A percentile compares a stretch with the other conserved stretches of the same genome.
These are phyloP conservation scores for Ambrosia trifida DNA, from an alignment of 129 eudicot genomes.

Conservation along the genomic window DNA sequence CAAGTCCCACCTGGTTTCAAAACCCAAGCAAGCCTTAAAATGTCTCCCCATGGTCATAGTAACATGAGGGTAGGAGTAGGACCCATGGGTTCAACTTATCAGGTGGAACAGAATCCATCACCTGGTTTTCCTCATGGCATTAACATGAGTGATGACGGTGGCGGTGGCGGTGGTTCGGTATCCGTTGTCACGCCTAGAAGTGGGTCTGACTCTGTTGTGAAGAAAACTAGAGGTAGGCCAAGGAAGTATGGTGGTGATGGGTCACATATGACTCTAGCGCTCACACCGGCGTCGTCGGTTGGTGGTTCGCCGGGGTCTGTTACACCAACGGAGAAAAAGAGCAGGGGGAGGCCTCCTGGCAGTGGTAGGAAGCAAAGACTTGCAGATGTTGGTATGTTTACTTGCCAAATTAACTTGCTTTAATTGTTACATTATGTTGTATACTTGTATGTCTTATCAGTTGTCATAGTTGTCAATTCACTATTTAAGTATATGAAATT, in stretches of 20 bases:
- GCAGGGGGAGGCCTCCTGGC: slow-evolving; percentile 83
- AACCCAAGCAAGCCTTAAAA: slow-evolving; percentile 48
- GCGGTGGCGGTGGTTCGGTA: slow-evolving; percentile 25
- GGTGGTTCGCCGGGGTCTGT: slow-evolving; percentile 40
- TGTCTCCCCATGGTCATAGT: slow-evolving; percentile 52
- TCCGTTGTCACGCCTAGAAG: slow-evolving; percentile 30
- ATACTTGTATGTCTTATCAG: background rate
- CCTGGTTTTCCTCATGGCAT: slow-evolving; percentile 47
- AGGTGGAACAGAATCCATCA: slow-evolving; percentile 45
- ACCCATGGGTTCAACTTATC: slow-evolving; percentile 51
- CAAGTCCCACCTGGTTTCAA: slow-evolving; percentile 50
- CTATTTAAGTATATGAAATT: background rate
- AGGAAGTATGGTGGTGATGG: slow-evolving; percentile 85
- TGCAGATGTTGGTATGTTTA: slow-evolving; percentile 64
- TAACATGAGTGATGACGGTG: slow-evolving; percentile 17
- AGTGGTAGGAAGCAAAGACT: slow-evolving; percentile 84
- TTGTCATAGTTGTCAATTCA: slow-evolving; percentile 16
- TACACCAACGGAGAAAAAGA: slow-evolving; percentile 41
- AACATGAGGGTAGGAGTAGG: slow-evolving; percentile 41
- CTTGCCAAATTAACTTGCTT: slow-evolving; percentile 10
- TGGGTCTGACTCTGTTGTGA: slow-evolving; percentile 42
- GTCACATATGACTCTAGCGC: slow-evolving; percentile 48
- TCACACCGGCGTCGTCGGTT: slow-evolving; percentile 44
- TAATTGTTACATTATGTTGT: background rate
- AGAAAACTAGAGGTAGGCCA: slow-evolving; percentile 96